Evolutionary conservation across 805 yeast species (phyloP).

Genomic region (Candida yuanshanica): DNA sequence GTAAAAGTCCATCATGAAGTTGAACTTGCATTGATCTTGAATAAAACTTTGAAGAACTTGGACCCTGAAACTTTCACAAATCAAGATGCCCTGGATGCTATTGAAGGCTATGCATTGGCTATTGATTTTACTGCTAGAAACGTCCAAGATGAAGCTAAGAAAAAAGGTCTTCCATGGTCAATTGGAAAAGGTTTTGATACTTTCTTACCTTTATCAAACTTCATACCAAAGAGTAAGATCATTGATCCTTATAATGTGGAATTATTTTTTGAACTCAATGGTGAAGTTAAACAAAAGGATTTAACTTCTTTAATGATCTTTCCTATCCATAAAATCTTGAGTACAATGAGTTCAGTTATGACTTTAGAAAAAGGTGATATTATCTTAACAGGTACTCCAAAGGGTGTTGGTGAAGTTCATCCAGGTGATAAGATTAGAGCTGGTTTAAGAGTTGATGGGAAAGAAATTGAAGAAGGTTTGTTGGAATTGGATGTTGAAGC

Average conservation of each 20-base stretch:
- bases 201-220: slow-evolving; percentile 77
- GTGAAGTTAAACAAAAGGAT: slow-evolving; percentile 65
- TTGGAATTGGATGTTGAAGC: slow-evolving; percentile 31
- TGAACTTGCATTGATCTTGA: slow-evolving; percentile 78
- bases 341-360: slow-evolving; percentile 83
- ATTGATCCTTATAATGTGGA: slow-evolving; percentile 70
- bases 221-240: slow-evolving; percentile 60
- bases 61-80: slow-evolving; percentile 50
- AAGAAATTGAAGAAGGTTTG: slow-evolving; percentile 43
- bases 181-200: slow-evolving; percentile 97
- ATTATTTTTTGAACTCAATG: slow-evolving; percentile 64
- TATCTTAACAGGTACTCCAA: slow-evolving; percentile 93
- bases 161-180: slow-evolving; percentile 94
- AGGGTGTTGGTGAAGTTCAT: slow-evolving; percentile 82
- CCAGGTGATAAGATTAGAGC: slow-evolving; percentile 81
- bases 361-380: slow-evolving; percentile 88
- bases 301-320: slow-evolving; percentile 79
- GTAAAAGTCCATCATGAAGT: slow-evolving; percentile 85
- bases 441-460: slow-evolving; percentile 48
- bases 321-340: slow-evolving; percentile 74
- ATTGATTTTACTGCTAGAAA: slow-evolving; percentile 94
- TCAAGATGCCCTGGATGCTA: slow-evolving; percentile 67
- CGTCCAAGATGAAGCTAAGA: slow-evolving; percentile 91
- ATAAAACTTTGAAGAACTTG: slow-evolving; percentile 55
- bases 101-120: slow-evolving; percentile 84